phyloP scores from a whole-genome alignment of 345 rosid species.

The Corchorus capsularis region DNA sequence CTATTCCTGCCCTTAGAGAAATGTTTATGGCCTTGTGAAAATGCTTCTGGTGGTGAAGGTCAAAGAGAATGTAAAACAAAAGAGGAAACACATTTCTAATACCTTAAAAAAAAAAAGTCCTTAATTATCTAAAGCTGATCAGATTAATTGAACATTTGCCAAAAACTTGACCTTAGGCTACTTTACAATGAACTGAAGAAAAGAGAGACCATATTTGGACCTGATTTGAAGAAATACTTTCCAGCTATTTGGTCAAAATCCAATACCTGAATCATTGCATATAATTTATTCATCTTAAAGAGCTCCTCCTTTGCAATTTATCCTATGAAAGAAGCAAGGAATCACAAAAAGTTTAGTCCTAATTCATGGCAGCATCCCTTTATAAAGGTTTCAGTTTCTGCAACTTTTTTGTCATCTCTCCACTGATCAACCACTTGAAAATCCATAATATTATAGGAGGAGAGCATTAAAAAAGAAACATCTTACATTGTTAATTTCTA shows the following conservation, averaged over 20 bases:
- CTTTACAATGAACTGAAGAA: slow-evolving; percentile 8
- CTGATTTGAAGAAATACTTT: not conserved
- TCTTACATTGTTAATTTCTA: too few relatives aligned
- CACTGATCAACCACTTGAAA: not conserved
- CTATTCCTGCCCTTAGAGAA: too few relatives aligned
- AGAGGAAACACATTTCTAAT: not conserved
- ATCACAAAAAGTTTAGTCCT: too few relatives aligned
- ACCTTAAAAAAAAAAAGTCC: not conserved
- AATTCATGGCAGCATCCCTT: not conserved
- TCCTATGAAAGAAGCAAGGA: not conserved
- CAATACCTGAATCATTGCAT: not conserved
- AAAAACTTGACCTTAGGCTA: not conserved
- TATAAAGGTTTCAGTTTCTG: not conserved
- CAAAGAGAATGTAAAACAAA: too few relatives aligned
- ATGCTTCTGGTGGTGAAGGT: too few relatives aligned
- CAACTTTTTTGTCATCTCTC: not conserved
- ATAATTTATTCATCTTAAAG: not conserved
- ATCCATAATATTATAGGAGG: not conserved
- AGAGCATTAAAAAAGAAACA: not conserved
- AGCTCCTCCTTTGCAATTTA: not conserved
- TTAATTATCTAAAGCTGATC: not conserved
- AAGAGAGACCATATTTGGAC: not conserved
- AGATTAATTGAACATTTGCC: not conserved
- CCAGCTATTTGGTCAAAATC: slow-evolving; percentile 3
- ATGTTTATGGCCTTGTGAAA: too few relatives aligned